phyloP scores from a whole-genome alignment of 1,139 yeast genomes.

The Entelexis sorbosivorans region DNA sequence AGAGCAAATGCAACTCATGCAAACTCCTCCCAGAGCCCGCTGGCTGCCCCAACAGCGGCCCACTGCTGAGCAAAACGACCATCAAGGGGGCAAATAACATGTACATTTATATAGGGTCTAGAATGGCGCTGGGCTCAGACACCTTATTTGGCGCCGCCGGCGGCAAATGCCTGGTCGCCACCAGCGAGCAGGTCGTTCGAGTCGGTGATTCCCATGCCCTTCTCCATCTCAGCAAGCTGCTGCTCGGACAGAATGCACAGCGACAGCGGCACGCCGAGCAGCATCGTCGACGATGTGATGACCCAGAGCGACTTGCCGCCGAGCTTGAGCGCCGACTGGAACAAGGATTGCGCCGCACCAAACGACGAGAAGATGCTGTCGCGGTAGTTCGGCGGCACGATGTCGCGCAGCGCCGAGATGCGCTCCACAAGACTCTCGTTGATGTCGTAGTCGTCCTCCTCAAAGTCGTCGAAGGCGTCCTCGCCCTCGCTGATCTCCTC shows the following conservation, averaged over 20 bases:
- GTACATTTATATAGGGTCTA: not conserved
- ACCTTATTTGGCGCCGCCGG: slow-evolving; percentile 4
- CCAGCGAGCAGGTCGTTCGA: slow-evolving; percentile 20
- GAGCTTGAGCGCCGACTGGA: slow-evolving; percentile 29
- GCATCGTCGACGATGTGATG: slow-evolving; percentile 67
- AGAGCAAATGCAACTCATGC: not conserved
- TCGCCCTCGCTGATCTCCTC: slow-evolving; percentile 26
- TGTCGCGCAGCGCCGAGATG: slow-evolving; percentile 80
- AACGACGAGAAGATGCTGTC: slow-evolving; percentile 33
- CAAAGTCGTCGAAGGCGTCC: slow-evolving; percentile 37
- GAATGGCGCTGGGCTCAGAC: not conserved
- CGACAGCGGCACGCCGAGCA: slow-evolving; percentile 87
- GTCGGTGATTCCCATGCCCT: slow-evolving; percentile 46
- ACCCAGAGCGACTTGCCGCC: slow-evolving; percentile 79
- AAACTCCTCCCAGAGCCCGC: not conserved
- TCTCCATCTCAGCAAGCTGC: slow-evolving; percentile 88
- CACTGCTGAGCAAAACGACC: too few relatives aligned
- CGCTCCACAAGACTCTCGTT: slow-evolving; percentile 81
- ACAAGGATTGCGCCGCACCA: slow-evolving; percentile 38
- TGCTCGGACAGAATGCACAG: slow-evolving; percentile 84
- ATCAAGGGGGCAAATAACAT: not conserved
- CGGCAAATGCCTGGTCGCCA: slow-evolving; percentile 20
- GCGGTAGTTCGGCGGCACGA: slow-evolving; percentile 82
- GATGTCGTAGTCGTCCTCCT: slow-evolving; percentile 63
- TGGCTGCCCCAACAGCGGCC: too few relatives aligned